Evolutionary conservation across 108 stramenopile species (phyloP).

Genomic region (Cyclotella distinguenda): DNA sequence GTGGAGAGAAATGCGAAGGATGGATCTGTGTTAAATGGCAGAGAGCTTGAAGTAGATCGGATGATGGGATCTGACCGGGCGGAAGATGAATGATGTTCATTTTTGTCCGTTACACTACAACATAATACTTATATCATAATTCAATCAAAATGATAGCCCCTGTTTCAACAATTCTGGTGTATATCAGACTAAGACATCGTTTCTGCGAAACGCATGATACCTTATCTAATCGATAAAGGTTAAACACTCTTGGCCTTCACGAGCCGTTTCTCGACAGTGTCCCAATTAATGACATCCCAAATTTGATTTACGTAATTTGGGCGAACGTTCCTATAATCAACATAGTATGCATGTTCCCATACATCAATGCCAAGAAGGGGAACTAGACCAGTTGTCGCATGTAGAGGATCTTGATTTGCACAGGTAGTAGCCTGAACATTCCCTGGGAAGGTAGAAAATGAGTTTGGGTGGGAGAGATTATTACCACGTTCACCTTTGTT

Average conservation of each 20-base stretch:
- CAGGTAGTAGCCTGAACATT: constrained; percentile 83
- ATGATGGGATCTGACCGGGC: constrained; percentile 1
- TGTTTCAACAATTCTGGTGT: too few relatives aligned
- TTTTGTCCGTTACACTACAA: neutral
- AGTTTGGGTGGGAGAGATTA: too few relatives aligned
- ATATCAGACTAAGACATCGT: neutral
- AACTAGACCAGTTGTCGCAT: constrained; percentile 95
- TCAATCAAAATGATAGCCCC: too few relatives aligned
- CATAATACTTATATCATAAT: neutral
- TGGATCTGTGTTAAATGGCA: constrained; percentile 7
- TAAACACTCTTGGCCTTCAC: constrained; percentile 53
- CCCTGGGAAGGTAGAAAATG: constrained; percentile 21
- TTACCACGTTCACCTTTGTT: neutral
- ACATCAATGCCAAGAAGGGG: constrained; percentile 98
- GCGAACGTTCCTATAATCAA: constrained; percentile 95
- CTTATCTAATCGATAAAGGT: neutral
- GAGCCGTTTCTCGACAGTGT: constrained; percentile 74
- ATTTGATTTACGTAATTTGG: constrained; percentile 95
- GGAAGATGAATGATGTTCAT: neutral
- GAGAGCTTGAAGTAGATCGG: constrained; percentile 31
- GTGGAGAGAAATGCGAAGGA: constrained; percentile 32
- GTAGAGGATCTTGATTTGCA: constrained; percentile 96
- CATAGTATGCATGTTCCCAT: constrained; percentile 92
- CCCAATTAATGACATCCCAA: constrained; percentile 93
- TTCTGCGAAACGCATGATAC: neutral